A percentile compares a stretch with the other conserved stretches of the same genome.
These are phyloP conservation scores for Sordariomycetes sp. DNA, from an alignment of 2,329 filamentous ascomycete genomes.

Conservation along the genomic window DNA sequence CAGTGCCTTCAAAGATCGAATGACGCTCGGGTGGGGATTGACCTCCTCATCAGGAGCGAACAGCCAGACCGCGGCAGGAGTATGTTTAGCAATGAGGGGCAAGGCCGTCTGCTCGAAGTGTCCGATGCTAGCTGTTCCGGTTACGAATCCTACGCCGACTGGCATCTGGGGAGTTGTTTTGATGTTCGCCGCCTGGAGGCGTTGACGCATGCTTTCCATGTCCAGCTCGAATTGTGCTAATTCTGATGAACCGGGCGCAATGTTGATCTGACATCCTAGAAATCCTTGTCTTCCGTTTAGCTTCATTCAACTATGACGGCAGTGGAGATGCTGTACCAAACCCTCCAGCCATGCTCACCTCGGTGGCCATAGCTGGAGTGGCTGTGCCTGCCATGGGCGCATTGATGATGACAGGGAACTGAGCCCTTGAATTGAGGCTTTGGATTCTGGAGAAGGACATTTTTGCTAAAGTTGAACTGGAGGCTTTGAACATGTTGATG, in stretches of 20 bases:
- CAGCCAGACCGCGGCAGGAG: slow-evolving; percentile 55
- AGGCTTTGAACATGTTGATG: not conserved
- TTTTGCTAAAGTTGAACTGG: not conserved
- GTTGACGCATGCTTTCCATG: too few relatives aligned
- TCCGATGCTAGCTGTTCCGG: slow-evolving; percentile 33
- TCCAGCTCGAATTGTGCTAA: slow-evolving; percentile 18
- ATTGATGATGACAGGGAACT: slow-evolving; percentile 21
- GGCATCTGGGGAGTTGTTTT: slow-evolving; percentile 38
- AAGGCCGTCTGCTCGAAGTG: slow-evolving; percentile 32
- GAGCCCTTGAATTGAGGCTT: slow-evolving; percentile 19
- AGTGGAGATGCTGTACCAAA: slow-evolving; percentile 20
- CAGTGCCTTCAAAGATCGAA: slow-evolving; percentile 20
- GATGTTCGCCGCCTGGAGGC: slow-evolving; percentile 14
- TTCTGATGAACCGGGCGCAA: not conserved
- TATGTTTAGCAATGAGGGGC: slow-evolving; percentile 40
- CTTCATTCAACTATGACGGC: too few relatives aligned
- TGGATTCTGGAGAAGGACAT: slow-evolving; percentile 16
- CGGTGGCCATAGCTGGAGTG: slow-evolving; percentile 21
- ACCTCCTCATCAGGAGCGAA: slow-evolving; percentile 46
- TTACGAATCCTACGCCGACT: slow-evolving; percentile 48
- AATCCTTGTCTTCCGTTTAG: too few relatives aligned
- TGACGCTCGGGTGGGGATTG: slow-evolving; percentile 25
- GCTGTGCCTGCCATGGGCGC: slow-evolving; percentile 26
- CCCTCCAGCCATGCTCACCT: slow-evolving; percentile 27
- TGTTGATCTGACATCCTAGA: not conserved